phyloP scores from a whole-genome alignment of 2,329 filamentous ascomycete species.

The Curvularia lunata region DNA sequence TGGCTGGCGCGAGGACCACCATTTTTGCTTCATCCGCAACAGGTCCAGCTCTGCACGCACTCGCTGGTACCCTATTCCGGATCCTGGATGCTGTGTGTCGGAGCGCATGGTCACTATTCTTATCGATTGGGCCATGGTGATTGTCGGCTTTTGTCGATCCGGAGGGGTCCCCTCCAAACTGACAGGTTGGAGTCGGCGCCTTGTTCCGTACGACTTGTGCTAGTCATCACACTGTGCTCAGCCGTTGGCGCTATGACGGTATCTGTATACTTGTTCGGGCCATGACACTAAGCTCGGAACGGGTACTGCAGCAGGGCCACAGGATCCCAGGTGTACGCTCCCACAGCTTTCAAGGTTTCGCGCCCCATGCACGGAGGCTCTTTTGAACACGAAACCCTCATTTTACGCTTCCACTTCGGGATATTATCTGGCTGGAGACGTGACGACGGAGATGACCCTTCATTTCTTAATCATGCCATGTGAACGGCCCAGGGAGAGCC shows the following conservation, averaged over 20 bases:
- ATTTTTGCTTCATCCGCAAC: constrained; percentile 18
- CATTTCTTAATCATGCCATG: constrained; percentile 47
- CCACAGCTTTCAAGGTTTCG: constrained; percentile 43
- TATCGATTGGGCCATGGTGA: constrained; percentile 48
- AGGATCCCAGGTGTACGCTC: constrained; percentile 22
- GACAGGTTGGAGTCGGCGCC: constrained; percentile 43
- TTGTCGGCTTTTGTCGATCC: constrained; percentile 45
- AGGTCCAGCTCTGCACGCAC: constrained; percentile 23
- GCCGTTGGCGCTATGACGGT: constrained; percentile 35
- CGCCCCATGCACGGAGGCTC: constrained; percentile 43
- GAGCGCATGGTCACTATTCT: constrained; percentile 37
- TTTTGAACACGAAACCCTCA: constrained; percentile 43
- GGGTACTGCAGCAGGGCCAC: constrained; percentile 24
- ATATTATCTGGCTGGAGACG: constrained; percentile 38
- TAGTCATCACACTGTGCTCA: constrained; percentile 26
- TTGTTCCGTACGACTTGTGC: constrained; percentile 38
- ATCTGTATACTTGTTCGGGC: constrained; percentile 40
- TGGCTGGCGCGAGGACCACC: constrained; percentile 22
- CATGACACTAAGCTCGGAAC: constrained; percentile 30
- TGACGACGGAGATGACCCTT: constrained; percentile 45
- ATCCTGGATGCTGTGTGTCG: constrained; percentile 32
- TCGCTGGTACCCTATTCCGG: not conserved
- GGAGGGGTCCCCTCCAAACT: constrained; percentile 40
- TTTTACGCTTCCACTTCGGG: constrained; percentile 43
- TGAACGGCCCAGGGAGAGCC: constrained; percentile 35